A percentile compares a stretch with the other conserved stretches of the same genome.
Evolutionary conservation across 371 early-diverging fungal genomes (phyloP).

Genomic region (Cladochytrium tenue): DNA sequence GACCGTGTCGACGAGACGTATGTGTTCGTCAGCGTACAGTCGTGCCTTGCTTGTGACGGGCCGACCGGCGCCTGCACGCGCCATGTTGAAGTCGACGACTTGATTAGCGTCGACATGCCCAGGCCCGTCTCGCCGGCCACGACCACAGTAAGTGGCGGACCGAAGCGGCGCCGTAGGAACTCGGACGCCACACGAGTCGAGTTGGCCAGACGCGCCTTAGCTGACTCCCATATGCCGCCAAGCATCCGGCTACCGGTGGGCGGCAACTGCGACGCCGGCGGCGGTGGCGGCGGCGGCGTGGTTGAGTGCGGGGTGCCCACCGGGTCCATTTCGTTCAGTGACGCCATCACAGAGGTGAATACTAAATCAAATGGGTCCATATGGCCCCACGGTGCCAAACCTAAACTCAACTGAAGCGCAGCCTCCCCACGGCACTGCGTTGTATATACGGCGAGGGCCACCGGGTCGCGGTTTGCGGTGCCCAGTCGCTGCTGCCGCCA

Average conservation of each 20-base stretch:
- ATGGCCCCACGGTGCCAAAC: too few relatives aligned
- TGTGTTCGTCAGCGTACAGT: conserved; percentile 5
- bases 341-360: too few relatives aligned
- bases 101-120: conserved; percentile 16
- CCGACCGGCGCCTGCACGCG: neutral
- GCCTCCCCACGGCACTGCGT: too few relatives aligned
- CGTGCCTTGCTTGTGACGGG: neutral
- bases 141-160: conserved; percentile 11
- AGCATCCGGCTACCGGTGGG: neutral
- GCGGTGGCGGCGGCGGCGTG: neutral
- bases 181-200: neutral
- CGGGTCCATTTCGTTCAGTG: neutral
- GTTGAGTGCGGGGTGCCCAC: neutral
- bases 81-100: conserved; percentile 6
- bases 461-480: too few relatives aligned
- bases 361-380: too few relatives aligned
- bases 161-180: neutral
- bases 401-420: too few relatives aligned
- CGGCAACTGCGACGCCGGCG: neutral
- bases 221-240: neutral
- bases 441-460: too few relatives aligned
- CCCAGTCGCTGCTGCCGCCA: too few relatives aligned
- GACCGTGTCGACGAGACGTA: conserved; percentile 9
- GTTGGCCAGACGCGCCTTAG: neutral
- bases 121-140: conserved; percentile 14